phyloP scores from a whole-genome alignment of 805 yeast genomes.

The Candida silvatica region DNA sequence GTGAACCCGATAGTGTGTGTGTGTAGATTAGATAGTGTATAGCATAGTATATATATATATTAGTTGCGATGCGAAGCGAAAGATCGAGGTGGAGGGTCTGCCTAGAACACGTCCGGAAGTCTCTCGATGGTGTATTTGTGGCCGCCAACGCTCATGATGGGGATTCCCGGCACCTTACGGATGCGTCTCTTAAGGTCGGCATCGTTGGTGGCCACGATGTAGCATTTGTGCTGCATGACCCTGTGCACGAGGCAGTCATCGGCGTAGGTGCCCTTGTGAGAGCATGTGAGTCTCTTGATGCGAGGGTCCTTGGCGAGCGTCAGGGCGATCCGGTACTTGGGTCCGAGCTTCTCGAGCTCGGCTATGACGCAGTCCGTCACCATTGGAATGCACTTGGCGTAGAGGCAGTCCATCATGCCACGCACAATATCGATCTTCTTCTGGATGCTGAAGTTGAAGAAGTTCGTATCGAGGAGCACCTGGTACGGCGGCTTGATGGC shows the following conservation, averaged over 20 bases:
- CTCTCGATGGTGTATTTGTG: conserved; percentile 90
- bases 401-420: conserved; percentile 93
- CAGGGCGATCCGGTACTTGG: conserved; percentile 87
- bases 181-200: conserved; percentile 92
- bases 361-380: conserved; percentile 98
- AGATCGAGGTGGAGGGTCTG: too few species aligned
- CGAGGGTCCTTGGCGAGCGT: conserved; percentile 91
- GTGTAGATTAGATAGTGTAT: too few species aligned
- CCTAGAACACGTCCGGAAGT: conserved; percentile 82
- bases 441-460: conserved; percentile 92
- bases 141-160: conserved; percentile 92
- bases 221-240: conserved; percentile 94
- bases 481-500: conserved; percentile 98
- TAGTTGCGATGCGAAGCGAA: too few species aligned
- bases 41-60: too few species aligned
- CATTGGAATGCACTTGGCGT: conserved; percentile 92
- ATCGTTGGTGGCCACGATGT: conserved; percentile 95
- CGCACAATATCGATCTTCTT: conserved; percentile 91
- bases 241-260: conserved; percentile 95
- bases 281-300: conserved; percentile 75
- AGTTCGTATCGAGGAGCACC: conserved; percentile 91
- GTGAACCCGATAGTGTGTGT: too few species aligned
- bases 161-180: conserved; percentile 95
- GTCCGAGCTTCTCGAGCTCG: conserved; percentile 92
- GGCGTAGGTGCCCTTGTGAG: conserved; percentile 95